Evolutionary conservation across 164 flowering plant genomes (phyloP).

Genomic region (Liriodendron chinense): DNA sequence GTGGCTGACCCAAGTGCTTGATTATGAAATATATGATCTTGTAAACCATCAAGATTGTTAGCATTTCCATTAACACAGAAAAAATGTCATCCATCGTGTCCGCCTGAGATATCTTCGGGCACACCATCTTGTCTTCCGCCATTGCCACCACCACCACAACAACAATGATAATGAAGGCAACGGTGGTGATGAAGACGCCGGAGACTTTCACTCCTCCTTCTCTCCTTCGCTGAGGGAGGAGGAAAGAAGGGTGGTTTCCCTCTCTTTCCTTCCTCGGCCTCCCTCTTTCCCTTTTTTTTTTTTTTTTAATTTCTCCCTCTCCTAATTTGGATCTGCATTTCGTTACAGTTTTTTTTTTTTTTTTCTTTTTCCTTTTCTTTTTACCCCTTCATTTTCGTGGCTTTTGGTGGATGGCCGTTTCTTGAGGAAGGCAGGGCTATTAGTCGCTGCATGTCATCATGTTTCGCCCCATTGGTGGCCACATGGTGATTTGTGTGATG

Average conservation of each 20-base stretch:
- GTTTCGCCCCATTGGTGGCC: too few species aligned
- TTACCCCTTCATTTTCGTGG: background rate
- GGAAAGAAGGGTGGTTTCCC: background rate
- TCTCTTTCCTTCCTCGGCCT: background rate
- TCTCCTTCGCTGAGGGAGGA: background rate
- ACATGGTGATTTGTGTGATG: too few species aligned
- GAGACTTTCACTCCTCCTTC: background rate
- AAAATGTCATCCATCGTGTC: background rate
- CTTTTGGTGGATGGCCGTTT: background rate
- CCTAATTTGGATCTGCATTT: background rate
- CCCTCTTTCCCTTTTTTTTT: background rate
- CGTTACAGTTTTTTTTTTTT: background rate
- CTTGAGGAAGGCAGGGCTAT: background rate
- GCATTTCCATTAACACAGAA: too few species aligned
- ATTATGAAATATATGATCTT: constrained; percentile 52
- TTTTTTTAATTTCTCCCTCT: background rate
- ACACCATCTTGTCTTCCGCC: background rate
- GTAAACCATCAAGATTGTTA: constrained; percentile 30
- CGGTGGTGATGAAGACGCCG: background rate
- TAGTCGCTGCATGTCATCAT: too few species aligned
- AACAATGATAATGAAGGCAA: background rate
- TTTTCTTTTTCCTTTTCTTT: background rate
- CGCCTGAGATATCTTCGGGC: too few species aligned
- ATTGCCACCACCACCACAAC: background rate
- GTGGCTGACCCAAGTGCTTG: constrained; percentile 55